Conservation (phyloP, 371 early-diverging fungal genomes). For the Chytridium lagenaria region DNA sequence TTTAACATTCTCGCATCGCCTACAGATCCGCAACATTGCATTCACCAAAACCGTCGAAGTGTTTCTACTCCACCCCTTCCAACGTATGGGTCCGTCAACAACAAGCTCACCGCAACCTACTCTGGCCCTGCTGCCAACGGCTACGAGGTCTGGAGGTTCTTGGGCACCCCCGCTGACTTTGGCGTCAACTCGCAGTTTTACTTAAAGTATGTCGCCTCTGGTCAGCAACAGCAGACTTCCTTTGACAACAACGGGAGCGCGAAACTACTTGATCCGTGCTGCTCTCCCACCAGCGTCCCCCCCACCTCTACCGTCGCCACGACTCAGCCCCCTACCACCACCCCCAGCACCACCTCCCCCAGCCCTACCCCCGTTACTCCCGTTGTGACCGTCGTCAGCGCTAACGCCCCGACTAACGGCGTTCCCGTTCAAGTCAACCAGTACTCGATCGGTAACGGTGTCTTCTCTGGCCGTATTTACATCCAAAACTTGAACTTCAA, state of each 20-base stretch:
- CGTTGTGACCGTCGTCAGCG: background rate
- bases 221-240: slow-evolving; percentile 46
- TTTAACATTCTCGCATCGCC: background rate
- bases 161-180: slow-evolving; percentile 30
- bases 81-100: slow-evolving; percentile 39
- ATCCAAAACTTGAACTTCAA: slow-evolving; percentile 50
- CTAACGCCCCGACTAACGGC: background rate
- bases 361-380: too few relatives aligned
- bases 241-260: slow-evolving; percentile 51
- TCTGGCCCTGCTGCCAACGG: slow-evolving; percentile 14
- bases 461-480: slow-evolving; percentile 26
- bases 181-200: slow-evolving; percentile 50
- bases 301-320: too few relatives aligned
- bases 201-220: slow-evolving; percentile 49
- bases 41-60: slow-evolving; percentile 4
- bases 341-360: too few relatives aligned
- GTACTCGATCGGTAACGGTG: slow-evolving; percentile 13
- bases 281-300: background rate
- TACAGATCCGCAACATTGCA: slow-evolving; percentile 20
- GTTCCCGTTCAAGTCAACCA: background rate
- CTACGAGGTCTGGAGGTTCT: slow-evolving; percentile 48
- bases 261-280: slow-evolving; percentile 30
- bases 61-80: slow-evolving; percentile 20
- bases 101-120: background rate
- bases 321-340: too few relatives aligned